These are phyloP conservation scores for Pythium insidiosum DNA, from an alignment of 352 stramenopile species.

Conservation along the genomic window DNA sequence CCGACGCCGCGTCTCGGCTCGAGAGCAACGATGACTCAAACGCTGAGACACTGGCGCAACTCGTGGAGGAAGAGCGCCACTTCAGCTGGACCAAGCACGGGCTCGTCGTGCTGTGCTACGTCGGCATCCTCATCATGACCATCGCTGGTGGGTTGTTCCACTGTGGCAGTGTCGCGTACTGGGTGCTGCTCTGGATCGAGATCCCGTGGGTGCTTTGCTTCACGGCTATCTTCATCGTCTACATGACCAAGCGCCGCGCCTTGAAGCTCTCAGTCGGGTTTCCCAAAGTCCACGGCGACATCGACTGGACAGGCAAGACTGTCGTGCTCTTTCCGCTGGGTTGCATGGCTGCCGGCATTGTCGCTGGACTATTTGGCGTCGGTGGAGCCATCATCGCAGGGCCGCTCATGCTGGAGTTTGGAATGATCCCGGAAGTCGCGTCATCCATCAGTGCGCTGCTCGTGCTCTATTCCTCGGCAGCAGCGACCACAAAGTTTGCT, in stretches of 20 bases:
- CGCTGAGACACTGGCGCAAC: background rate
- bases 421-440: slow-evolving; percentile 40
- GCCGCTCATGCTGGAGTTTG: slow-evolving; percentile 50
- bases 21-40: background rate
- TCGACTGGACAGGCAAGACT: slow-evolving; percentile 31
- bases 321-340: slow-evolving; percentile 26
- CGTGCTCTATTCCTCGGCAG: slow-evolving; percentile 42
- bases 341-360: slow-evolving; percentile 27
- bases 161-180: slow-evolving; percentile 35
- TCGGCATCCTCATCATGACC: slow-evolving; percentile 21
- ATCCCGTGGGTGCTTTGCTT: slow-evolving; percentile 45
- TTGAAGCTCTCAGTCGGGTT: slow-evolving; percentile 33
- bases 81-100: slow-evolving; percentile 31
- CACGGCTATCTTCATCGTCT: slow-evolving; percentile 18
- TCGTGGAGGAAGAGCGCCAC: slow-evolving; percentile 23
- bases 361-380: slow-evolving; percentile 40
- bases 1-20: background rate
- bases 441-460: slow-evolving; percentile 37
- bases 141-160: slow-evolving; percentile 18
- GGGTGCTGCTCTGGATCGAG: slow-evolving; percentile 31
- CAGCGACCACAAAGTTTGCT: slow-evolving; percentile 39
- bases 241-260: slow-evolving; percentile 25
- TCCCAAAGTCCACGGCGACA: slow-evolving; percentile 27
- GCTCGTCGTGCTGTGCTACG: slow-evolving; percentile 31
- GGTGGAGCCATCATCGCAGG: slow-evolving; percentile 46